phyloP scores from a whole-genome alignment of 768 basidiomycete genomes.

The Termitomyces titanicus region DNA sequence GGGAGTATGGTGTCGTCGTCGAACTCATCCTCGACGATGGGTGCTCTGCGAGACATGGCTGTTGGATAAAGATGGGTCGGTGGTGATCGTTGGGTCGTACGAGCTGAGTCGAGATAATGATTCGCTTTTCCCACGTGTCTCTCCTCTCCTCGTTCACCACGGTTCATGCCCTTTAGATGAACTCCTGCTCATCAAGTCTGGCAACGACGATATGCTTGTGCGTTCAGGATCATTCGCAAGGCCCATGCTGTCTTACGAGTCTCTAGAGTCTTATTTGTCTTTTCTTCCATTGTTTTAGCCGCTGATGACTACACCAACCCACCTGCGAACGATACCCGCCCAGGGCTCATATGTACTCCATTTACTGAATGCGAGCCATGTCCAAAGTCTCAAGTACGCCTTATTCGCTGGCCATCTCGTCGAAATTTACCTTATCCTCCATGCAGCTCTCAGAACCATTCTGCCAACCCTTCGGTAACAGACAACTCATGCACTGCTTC shows the following conservation, averaged over 20 bases:
- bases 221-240: constrained; percentile 1
- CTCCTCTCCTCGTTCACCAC: constrained; percentile 14
- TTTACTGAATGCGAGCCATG: constrained; percentile 62
- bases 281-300: constrained; percentile 14
- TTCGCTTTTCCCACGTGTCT: constrained; percentile 22
- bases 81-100: constrained; percentile 10
- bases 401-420: neutral
- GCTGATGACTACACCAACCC: constrained; percentile 8
- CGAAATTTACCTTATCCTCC: neutral
- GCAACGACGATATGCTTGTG: constrained; percentile 32
- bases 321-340: constrained; percentile 25
- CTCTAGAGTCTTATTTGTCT: constrained; percentile 14
- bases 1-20: constrained; percentile 95
- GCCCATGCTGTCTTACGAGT: neutral
- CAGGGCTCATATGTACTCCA: constrained; percentile 43
- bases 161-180: constrained; percentile 36
- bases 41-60: constrained; percentile 66
- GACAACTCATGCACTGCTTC: constrained; percentile 82
- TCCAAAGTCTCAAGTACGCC: constrained; percentile 54
- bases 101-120: constrained; percentile 4
- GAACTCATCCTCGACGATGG: constrained; percentile 68
- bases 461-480: constrained; percentile 95
- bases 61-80: constrained; percentile 1
- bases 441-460: constrained; percentile 78
- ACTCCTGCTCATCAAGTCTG: constrained; percentile 26